Base-by-base conservation (phyloP, 108 stramenopile genomes). In the Skeletonema marinoi region DNA sequence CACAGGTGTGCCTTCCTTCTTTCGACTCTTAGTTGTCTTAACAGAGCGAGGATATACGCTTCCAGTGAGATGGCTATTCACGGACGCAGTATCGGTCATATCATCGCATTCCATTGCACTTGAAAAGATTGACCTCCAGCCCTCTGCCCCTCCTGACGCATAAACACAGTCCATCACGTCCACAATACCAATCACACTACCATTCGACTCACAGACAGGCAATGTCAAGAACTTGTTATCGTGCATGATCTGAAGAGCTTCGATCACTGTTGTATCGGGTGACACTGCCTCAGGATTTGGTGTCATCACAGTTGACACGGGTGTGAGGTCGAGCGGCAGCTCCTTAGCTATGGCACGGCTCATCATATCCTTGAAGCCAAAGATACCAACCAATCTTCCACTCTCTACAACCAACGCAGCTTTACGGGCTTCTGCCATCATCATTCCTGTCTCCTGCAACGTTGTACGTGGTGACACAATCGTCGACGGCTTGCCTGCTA, bases 311-410 rank as follows among this genome's bases (percentile, higher is more conserved):
- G 77, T 71, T 1, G 81, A 78, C 10, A 96, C 92, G 9, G 85
- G 21, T 12, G 96, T 98, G 41, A 62, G 48, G 62, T 95, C 92
- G 51, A 96, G 59, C 12, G 81, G 77, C n/a, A 93, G 67, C 50
- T 90, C 92, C 77, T 94, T 95, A 0, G 96, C 91, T 51, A 98
- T 86, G 10, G 90, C 97, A 21, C 96, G 80, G 8, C 79, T 93
- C 87, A 98, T 95, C 90, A 98, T 88, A 69, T 98, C 97, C 84
- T 95, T 98, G 73, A 96, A 96, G 3, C 96, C 95, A 67, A 96
- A 91, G 54, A 98, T 97, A 14, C 97, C 97, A 59, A 92, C 89
- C 70, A 97, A 70, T 58, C 78, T 66, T 12, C 89, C 94, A 21
- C 86, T 85, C 14, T 91, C 79, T 16, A 96, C 93, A 3, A 96